Evolutionary conservation across 345 rosid genomes (phyloP).

Genomic region (Aethionema arabicum): DNA sequence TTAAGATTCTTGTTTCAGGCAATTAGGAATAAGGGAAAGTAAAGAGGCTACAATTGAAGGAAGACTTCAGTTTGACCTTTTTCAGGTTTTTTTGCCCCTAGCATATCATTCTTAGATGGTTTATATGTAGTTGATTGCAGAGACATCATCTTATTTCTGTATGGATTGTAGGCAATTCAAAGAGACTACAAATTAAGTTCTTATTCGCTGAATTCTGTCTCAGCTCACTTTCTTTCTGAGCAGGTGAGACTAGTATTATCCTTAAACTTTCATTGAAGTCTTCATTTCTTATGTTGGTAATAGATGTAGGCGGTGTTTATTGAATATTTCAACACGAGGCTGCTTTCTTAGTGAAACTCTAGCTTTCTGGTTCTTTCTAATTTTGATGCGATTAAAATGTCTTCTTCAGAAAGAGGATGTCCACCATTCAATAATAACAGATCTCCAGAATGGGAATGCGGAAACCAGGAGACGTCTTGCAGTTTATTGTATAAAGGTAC

Average conservation of each 20-base stretch:
- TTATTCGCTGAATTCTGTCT: constrained; percentile 92
- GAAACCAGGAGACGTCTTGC: constrained; percentile 99
- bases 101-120: constrained; percentile 18
- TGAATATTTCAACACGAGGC: neutral
- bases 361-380: constrained; percentile 1
- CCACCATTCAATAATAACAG: constrained; percentile 97
- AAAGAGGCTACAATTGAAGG: constrained; percentile 96
- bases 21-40: constrained; percentile 88
- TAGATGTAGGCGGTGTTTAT: neutral
- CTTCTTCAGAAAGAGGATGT: constrained; percentile 90
- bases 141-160: constrained; percentile 18
- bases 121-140: constrained; percentile 13
- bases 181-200: constrained; percentile 94
- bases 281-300: neutral
- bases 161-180: constrained; percentile 61
- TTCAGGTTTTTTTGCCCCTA: constrained; percentile 67
- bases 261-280: neutral
- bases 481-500: constrained; percentile 95
- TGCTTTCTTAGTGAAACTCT: neutral
- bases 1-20: constrained; percentile 53
- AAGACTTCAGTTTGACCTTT: constrained; percentile 94
- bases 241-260: constrained; percentile 53
- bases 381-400: constrained; percentile 18
- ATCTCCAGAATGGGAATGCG: constrained; percentile 98
- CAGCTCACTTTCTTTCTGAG: constrained; percentile 96